phyloP scores from a whole-genome alignment of 805 yeast species.

The Ogataea philodendri region DNA sequence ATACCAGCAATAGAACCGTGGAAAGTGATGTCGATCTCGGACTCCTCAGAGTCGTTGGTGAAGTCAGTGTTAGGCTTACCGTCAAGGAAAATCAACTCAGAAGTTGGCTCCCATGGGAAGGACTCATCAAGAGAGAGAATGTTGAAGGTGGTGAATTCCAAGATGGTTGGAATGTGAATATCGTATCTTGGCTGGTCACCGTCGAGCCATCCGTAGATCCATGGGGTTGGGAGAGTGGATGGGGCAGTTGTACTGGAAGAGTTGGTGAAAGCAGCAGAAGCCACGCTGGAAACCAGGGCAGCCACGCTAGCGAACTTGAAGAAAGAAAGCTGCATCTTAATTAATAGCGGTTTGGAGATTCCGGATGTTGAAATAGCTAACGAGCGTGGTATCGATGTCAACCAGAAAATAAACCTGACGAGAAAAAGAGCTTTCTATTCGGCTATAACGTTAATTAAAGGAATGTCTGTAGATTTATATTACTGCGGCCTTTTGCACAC shows the following conservation, averaged over 20 bases:
- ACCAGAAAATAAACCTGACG: conserved; percentile 6
- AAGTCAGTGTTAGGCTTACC: conserved; percentile 9
- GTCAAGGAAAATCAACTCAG: conserved; percentile 7
- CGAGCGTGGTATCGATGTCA: conserved; percentile 17
- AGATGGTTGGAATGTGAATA: conserved; percentile 20
- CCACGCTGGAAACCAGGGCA: conserved; percentile 16
- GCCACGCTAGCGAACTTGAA: conserved; percentile 19
- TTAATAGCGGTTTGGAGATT: conserved; percentile 2
- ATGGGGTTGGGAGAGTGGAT: conserved; percentile 18
- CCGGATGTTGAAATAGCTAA: conserved; percentile 11
- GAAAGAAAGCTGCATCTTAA: conserved; percentile 22
- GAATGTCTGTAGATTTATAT: conserved; percentile 2
- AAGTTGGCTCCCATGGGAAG: conserved; percentile 18
- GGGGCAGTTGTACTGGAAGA: conserved; percentile 16
- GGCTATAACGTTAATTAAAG: neutral
- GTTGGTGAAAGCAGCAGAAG: conserved; percentile 24
- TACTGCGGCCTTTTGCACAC: conserved; percentile 2
- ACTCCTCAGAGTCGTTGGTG: conserved; percentile 18
- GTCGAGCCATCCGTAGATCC: conserved; percentile 14
- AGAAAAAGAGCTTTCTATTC: conserved; percentile 7
- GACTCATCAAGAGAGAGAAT: conserved; percentile 21
- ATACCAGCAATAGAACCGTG: conserved; percentile 11
- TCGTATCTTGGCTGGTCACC: conserved; percentile 22
- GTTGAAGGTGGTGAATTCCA: conserved; percentile 15
- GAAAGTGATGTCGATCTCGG: conserved; percentile 20